phyloP scores from a whole-genome alignment of 1,139 yeast species.

The Yamadazyma dendronema region DNA sequence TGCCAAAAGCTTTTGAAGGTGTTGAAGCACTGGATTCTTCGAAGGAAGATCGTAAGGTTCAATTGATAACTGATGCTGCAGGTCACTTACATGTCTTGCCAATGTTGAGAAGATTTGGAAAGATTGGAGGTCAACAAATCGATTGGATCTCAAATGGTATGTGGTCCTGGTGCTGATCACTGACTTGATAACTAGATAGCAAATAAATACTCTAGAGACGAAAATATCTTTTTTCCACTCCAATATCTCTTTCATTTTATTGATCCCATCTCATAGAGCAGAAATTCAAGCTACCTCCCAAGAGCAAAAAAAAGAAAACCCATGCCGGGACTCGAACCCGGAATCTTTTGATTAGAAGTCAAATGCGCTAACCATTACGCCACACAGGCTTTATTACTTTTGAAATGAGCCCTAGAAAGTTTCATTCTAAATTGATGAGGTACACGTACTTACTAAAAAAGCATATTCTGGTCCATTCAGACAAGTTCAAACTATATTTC shows the following conservation, averaged over 20 bases:
- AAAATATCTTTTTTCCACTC: too few species aligned
- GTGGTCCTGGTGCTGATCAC: slow-evolving; percentile 32
- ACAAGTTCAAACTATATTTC: too few species aligned
- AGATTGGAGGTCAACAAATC: slow-evolving; percentile 27
- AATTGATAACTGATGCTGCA: slow-evolving; percentile 24
- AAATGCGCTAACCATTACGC: slow-evolving; percentile 26
- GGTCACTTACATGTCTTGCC: slow-evolving; percentile 26
- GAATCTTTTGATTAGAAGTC: slow-evolving; percentile 25
- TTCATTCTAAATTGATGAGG: neutral
- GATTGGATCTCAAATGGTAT: slow-evolving; percentile 39
- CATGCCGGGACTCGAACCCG: slow-evolving; percentile 27
- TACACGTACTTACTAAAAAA: neutral
- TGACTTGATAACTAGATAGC: slow-evolving; percentile 4
- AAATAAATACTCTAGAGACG: neutral
- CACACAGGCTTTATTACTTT: slow-evolving; percentile 17
- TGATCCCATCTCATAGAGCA: too few species aligned
- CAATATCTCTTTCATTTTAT: too few species aligned
- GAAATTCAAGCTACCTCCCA: too few species aligned
- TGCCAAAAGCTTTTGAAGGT: slow-evolving; percentile 22
- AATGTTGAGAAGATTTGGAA: slow-evolving; percentile 36
- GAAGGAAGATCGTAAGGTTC: slow-evolving; percentile 18
- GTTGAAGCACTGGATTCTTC: slow-evolving; percentile 14
- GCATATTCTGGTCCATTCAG: too few species aligned
- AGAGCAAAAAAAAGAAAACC: slow-evolving; percentile 18
- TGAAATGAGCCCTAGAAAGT: neutral